phyloP scores from a whole-genome alignment of 371 early-diverging fungal genomes.

The Mucor racemosus region DNA sequence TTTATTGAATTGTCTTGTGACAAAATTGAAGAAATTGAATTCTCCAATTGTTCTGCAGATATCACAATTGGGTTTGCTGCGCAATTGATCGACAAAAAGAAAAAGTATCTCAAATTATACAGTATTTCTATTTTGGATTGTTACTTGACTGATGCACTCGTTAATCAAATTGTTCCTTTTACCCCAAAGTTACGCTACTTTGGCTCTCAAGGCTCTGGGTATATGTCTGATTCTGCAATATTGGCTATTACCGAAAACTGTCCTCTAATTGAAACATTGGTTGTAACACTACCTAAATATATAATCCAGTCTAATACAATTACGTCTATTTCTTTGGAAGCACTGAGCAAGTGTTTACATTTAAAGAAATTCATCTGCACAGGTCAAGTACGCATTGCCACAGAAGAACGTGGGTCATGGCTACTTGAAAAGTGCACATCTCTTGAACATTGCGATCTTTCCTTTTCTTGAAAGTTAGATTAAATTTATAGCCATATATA shows the following conservation, averaged over 20 bases:
- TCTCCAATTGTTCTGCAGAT: not conserved
- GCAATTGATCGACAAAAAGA: not conserved
- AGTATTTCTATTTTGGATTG: slow-evolving; percentile 8
- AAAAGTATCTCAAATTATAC: not conserved
- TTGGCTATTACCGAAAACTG: slow-evolving; percentile 17
- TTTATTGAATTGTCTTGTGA: not conserved
- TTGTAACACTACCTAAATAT: slow-evolving; percentile 21
- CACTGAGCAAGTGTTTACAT: slow-evolving; percentile 11
- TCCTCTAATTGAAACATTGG: slow-evolving; percentile 15
- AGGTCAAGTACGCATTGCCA: slow-evolving; percentile 25
- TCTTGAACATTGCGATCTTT: slow-evolving; percentile 16
- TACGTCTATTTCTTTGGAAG: slow-evolving; percentile 13
- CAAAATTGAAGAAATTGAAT: not conserved
- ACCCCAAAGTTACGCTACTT: slow-evolving; percentile 6
- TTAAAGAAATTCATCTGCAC: slow-evolving; percentile 20
- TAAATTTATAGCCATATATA: not conserved
- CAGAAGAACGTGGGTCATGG: slow-evolving; percentile 7
- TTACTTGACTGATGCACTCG: not conserved
- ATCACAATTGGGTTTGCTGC: not conserved
- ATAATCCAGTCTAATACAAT: slow-evolving; percentile 28
- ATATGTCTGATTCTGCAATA: slow-evolving; percentile 23
- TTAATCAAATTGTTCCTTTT: not conserved
- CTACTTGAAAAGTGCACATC: not conserved
- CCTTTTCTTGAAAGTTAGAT: not conserved
- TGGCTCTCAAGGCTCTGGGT: slow-evolving; percentile 14